Evolutionary conservation across 306 rosid genomes (phyloP), one percentile per base, ranked within the genome.

Genomic region (Malus sylvestris): DNA sequence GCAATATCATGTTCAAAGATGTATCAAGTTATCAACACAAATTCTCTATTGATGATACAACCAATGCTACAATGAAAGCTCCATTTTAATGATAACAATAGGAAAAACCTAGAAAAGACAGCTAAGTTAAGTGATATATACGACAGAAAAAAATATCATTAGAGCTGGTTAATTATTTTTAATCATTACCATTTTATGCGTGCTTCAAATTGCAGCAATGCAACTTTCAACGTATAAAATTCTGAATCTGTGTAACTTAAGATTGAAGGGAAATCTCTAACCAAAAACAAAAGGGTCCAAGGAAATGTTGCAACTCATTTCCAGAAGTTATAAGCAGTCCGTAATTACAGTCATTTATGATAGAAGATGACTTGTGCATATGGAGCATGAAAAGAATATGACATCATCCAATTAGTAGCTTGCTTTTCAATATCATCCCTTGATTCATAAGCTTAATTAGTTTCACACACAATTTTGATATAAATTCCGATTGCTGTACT

Each of bases 1-100:
- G 76, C 70, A 83, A 68, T 40, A 73, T 68, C n/a, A 25, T 23
- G 65, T 77, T 78, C 33, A 77, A 67, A 74, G 68, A 65, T 51
- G 19, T 20, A 64, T 15, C 40, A 35, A 35, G 40, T 35, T 35
- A 35, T 35, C 8, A 22, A 55, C 12, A 13, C 38, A 45, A 66
- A 51, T 23, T 53, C 73, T 42, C 72, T 77, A 35, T 69, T 42
- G 15, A 27, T 58, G 71, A 74, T 63, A 57, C 67, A 70, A 73
- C 76, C 25, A 30, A 45, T 19, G 27, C 19, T 22, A 61, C 19
- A 59, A 49, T n/a, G 42, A 68, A 61, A 22, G 18, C n/a, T 74
- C 19, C 15, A 19, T 29, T 33, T 57, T 40, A 44, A 45, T 29
- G 15, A 16, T 22, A 11, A 38, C 12, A 11, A 25, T 23, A 63